These are phyloP conservation scores for Alternaria gansuensis DNA, from an alignment of 2,329 filamentous ascomycete species.

Conservation along the genomic window DNA sequence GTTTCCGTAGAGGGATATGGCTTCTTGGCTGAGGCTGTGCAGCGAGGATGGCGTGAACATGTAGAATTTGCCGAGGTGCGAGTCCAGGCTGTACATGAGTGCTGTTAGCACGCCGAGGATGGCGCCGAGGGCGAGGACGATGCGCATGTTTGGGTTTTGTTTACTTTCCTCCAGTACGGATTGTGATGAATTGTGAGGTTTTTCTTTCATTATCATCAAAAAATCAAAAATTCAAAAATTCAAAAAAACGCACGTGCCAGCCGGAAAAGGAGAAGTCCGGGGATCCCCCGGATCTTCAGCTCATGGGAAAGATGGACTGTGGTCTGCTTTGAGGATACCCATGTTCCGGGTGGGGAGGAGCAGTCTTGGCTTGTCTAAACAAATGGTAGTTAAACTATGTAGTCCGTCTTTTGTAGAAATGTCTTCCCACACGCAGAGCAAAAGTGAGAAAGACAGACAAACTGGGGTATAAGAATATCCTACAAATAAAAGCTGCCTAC, in stretches of 20 bases:
- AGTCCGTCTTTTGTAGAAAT: neutral
- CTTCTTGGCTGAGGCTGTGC: constrained; percentile 72
- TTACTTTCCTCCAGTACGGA: neutral
- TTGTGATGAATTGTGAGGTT: neutral
- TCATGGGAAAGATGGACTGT: constrained; percentile 12
- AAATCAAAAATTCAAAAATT: too few species aligned
- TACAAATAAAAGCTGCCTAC: neutral
- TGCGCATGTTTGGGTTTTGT: constrained; percentile 18
- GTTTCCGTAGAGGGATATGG: constrained; percentile 74
- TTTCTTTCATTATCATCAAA: neutral
- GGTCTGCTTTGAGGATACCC: neutral
- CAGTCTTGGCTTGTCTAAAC: neutral
- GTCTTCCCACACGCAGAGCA: neutral
- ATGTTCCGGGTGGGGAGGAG: constrained; percentile 1
- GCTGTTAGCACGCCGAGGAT: constrained; percentile 37
- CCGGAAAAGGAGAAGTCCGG: constrained; percentile 17
- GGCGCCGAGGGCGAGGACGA: constrained; percentile 34
- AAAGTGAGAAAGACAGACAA: neutral
- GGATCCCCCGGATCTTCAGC: constrained; percentile 11
- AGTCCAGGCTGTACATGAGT: constrained; percentile 43
- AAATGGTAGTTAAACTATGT: neutral
- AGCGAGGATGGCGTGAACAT: constrained; percentile 76
- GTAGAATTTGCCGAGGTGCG: constrained; percentile 64
- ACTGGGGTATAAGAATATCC: constrained; percentile 9
- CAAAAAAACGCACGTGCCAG: constrained; percentile 20